Conservation (phyloP, 768 basidiomycete species). For the Phanerochaete sordida region DNA sequence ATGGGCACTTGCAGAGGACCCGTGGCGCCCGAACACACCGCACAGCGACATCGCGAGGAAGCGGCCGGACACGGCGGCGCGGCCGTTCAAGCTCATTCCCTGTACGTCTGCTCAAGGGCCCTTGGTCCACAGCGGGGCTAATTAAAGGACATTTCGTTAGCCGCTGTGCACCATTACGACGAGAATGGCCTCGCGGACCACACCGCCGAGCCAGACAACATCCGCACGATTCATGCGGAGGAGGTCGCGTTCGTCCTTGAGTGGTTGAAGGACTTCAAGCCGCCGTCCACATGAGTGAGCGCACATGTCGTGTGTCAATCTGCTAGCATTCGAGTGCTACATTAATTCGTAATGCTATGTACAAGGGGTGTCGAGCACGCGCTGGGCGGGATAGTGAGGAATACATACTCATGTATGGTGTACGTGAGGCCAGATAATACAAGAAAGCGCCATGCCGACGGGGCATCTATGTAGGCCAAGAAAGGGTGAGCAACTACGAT, state of each 20-base stretch:
- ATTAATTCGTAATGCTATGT: not conserved
- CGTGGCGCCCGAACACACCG: slow-evolving; percentile 85
- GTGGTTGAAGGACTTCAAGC: slow-evolving; percentile 55
- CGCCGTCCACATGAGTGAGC: not conserved
- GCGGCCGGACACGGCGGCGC: slow-evolving; percentile 64
- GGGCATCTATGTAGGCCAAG: not conserved
- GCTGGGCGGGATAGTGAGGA: not conserved
- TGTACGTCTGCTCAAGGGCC: slow-evolving; percentile 39
- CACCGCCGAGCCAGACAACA: slow-evolving; percentile 66
- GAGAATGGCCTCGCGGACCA: slow-evolving; percentile 71
- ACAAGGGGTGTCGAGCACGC: not conserved
- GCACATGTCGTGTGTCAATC: not conserved
- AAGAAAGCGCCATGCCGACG: not conserved
- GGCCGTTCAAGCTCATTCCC: slow-evolving; percentile 85
- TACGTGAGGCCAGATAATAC: not conserved
- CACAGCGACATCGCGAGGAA: slow-evolving; percentile 68
- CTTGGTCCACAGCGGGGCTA: not conserved
- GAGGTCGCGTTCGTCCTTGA: slow-evolving; percentile 74
- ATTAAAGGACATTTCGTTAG: slow-evolving; percentile 24
- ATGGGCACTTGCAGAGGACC: slow-evolving; percentile 55
- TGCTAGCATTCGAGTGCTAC: not conserved
- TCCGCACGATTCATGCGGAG: slow-evolving; percentile 74
- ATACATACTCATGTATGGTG: slow-evolving; percentile 2
- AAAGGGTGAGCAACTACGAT: not conserved
- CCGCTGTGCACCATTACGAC: slow-evolving; percentile 63